Evolutionary conservation across 208 protist species (phyloP), one percentile per base, ranked within the genome.

Genomic region (Crithidia fasciculata): DNA sequence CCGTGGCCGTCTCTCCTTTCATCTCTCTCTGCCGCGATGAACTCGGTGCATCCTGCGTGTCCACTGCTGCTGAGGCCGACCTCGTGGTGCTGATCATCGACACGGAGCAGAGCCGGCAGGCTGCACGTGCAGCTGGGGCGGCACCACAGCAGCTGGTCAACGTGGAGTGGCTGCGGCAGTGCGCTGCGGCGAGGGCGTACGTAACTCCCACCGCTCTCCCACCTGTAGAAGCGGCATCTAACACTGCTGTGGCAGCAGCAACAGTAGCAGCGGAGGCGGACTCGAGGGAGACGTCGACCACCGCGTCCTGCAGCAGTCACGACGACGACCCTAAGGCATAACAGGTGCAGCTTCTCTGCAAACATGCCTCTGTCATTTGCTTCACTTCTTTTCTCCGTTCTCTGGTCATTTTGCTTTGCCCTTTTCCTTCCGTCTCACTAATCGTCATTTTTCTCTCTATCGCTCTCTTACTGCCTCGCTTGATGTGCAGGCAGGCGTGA

Each of bases 131-230:
- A 10, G 58, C 18, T 5, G 18, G 60, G 8, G 50, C 39, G 3
- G 43, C 40, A 9, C 12, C 13, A 9, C 28, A 45, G 8, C 28
- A 37, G 36, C 40, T 80, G 18, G 75, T 81, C 16, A 65, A 50
- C 47, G 44, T 54, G 9, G 69, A 78, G 18, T 76, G 71, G 80
- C 52, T 76, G 59, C 49, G 62, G 28, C 65, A 59, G 45, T 81
- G 75, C 43, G 68, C 50, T n/a, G 64, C n/a, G 4, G 36, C 64
- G n/a, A 60, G 58, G 10, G 19, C 10, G 16, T 62, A 45, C 40
- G 13, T 49, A 15, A 36, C 63, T 36, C 64, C 37, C 0, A 55
- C 69, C 16, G 8, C 55, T 16, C 40, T 60, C 9, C 28, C 39
- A 41, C 18, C 55, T 45, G 4, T 45, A 0, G 28, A 28, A 28